A percentile compares a stretch with the other conserved stretches of the same genome.
These are phyloP conservation scores for Laetiporus sulphureus DNA, from an alignment of 1,284 basidiomycete genomes.

Conservation along the genomic window DNA sequence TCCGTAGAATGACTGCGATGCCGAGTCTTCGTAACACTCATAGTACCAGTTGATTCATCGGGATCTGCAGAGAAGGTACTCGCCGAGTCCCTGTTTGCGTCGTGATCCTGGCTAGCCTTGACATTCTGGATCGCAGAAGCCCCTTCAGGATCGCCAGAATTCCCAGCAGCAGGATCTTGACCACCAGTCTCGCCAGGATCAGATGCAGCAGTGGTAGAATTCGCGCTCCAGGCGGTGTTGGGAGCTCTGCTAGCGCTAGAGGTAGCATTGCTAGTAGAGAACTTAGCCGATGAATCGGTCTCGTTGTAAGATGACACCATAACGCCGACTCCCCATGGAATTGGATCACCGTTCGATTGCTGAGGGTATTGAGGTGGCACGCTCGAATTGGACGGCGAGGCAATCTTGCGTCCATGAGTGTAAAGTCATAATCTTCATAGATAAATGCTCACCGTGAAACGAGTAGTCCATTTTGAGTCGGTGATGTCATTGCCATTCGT, in stretches of 20 bases:
- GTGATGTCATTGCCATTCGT: conserved; percentile 25
- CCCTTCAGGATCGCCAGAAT: no score
- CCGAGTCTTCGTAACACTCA: no score
- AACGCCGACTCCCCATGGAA: conserved; percentile 27
- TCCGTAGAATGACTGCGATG: no score
- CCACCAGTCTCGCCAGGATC: background rate
- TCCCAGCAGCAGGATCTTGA: no score
- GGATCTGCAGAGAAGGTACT: no score
- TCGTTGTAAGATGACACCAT: conserved; percentile 5
- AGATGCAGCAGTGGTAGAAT: background rate
- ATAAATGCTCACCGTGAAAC: conserved; percentile 28
- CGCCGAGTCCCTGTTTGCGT: no score
- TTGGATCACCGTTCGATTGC: conserved; percentile 29
- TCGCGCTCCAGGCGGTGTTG: background rate
- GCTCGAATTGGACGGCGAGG: conserved; percentile 22
- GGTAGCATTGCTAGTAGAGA: background rate
- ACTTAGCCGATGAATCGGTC: conserved; percentile 2
- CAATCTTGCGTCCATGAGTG: conserved; percentile 18
- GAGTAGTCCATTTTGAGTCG: conserved; percentile 30
- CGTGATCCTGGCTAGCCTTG: no score
- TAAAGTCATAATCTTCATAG: background rate
- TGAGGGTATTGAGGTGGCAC: conserved; percentile 21
- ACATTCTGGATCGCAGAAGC: no score
- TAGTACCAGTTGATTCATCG: no score
- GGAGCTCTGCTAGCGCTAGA: background rate